Evolutionary conservation across 257 asterid genomes (phyloP), one percentile per base, ranked within the genome.

Genomic region (Solanum rostratum): DNA sequence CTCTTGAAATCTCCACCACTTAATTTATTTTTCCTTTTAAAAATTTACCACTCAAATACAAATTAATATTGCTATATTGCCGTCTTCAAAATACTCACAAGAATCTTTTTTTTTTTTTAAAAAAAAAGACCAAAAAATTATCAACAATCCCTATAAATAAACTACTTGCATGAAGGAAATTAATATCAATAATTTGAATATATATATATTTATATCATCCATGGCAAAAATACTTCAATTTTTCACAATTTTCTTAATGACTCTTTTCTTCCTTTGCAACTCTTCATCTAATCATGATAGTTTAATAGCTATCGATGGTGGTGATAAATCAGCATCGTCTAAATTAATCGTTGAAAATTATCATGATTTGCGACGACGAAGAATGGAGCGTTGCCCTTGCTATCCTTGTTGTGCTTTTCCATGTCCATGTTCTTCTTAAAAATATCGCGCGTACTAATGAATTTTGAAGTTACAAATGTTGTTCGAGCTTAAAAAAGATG

Each of bases 341-440:
- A 12, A 73, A 45, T 33, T 33, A 33, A 73, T 6, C 43, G 0
- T n/a, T 1, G n/a, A 73, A 73, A 73, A 45, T 6, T 3, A 73
- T 5, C 13, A 73, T 46, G 16, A 43, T 39, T 13, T 71, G 80
- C 37, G 55, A 12, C 39, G 83, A 37, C 19, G 71, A 41, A 37
- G 68, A 80, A 49, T 80, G 53, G 84, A 80, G 68, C 46, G 70
- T 30, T 80, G 69, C 84, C 70, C 84, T 80, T 80, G 84, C 68
- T 80, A 80, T 80, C 70, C 84, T 55, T 80, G 70, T 6, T 80
- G 84, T n/a, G 70, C 84, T 10, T 37, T 19, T n/a, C 84, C 70
- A 80, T 80, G 70, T 27, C 84, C 84, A 37, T 55, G 84, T 24
- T 8, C 45, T 10, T 16, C 24, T 71, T 65, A 65, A 30, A 29